phyloP scores from a whole-genome alignment of 2,329 filamentous ascomycete species.

The Colletotrichum lupini region DNA sequence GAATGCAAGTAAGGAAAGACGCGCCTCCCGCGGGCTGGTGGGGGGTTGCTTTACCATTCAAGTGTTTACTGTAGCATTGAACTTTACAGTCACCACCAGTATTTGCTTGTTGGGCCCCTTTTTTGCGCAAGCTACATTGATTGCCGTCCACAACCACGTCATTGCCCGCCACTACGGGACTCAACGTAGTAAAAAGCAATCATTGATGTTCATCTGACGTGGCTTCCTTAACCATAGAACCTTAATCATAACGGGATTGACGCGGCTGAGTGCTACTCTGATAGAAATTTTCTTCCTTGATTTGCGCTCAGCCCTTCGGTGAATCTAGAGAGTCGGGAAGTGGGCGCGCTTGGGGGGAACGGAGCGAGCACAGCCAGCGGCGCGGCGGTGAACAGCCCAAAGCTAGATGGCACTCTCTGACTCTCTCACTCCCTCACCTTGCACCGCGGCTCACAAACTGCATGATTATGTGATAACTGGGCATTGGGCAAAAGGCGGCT shows the following conservation, averaged over 20 bases:
- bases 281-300: background rate
- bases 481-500: background rate
- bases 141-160: background rate
- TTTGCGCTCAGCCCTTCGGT: background rate
- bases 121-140: background rate
- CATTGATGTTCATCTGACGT: conserved; percentile 7
- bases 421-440: background rate
- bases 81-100: background rate
- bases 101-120: background rate
- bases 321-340: background rate
- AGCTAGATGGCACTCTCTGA: too few relatives aligned
- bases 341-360: background rate
- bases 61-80: background rate
- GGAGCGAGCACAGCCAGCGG: background rate
- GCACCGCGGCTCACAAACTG: background rate
- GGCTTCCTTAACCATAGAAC: background rate
- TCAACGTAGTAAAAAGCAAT: too few relatives aligned
- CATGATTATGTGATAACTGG: background rate
- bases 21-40: background rate
- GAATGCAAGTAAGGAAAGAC: background rate
- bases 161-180: background rate
- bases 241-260: background rate
- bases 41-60: background rate
- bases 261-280: conserved; percentile 9
- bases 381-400: background rate